Conservation (phyloP, 2,329 filamentous ascomycete species). For the Didymella lethalis region DNA sequence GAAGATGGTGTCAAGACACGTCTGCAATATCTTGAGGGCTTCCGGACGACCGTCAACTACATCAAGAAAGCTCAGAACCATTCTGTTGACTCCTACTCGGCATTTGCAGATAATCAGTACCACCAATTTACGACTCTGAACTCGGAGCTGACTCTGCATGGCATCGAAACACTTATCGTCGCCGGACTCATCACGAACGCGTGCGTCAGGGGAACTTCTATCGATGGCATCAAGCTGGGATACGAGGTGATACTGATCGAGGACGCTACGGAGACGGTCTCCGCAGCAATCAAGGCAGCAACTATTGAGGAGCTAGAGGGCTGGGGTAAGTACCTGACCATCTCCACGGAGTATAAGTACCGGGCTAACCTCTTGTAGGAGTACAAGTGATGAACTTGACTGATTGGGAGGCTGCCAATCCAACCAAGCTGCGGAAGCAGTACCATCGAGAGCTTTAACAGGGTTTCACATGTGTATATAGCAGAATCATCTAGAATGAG, state of each 20-base stretch:
- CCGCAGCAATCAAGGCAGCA: slow-evolving; percentile 24
- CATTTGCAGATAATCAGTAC: slow-evolving; percentile 38
- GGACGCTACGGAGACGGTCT: slow-evolving; percentile 34
- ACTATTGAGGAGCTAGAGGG: slow-evolving; percentile 29
- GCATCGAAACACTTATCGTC: slow-evolving; percentile 30
- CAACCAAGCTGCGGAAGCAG: slow-evolving; percentile 15
- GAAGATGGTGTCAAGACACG: slow-evolving; percentile 31
- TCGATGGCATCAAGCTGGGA: slow-evolving; percentile 35
- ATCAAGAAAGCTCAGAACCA: slow-evolving; percentile 39
- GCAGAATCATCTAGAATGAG: neutral
- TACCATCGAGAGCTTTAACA: slow-evolving; percentile 18
- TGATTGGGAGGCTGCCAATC: slow-evolving; percentile 28
- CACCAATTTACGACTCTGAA: slow-evolving; percentile 34
- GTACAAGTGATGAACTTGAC: slow-evolving; percentile 34
- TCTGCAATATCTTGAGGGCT: slow-evolving; percentile 32
- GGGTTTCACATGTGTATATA: neutral
- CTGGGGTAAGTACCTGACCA: slow-evolving; percentile 25
- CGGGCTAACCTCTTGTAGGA: slow-evolving; percentile 15
- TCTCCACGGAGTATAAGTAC: too few species aligned
- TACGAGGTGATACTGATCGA: slow-evolving; percentile 35
- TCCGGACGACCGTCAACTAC: slow-evolving; percentile 31
- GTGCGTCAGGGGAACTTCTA: slow-evolving; percentile 33
- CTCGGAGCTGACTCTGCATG: slow-evolving; percentile 28
- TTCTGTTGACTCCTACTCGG: slow-evolving; percentile 34
- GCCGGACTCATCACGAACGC: slow-evolving; percentile 33